Conservation (phyloP, 2,329 filamentous ascomycete genomes). For the Shiraia bambusicola region DNA sequence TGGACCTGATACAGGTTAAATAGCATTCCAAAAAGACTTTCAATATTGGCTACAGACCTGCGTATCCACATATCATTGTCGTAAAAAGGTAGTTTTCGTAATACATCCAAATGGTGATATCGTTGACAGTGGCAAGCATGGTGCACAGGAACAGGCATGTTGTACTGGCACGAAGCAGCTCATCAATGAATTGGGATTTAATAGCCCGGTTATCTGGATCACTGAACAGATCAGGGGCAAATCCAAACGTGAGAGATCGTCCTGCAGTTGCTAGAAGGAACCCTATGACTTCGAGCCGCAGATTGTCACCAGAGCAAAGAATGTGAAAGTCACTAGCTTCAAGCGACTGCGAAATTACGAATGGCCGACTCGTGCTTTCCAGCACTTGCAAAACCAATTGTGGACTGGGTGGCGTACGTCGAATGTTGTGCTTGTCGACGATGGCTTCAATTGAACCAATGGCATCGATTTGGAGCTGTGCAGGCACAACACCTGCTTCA, state of each 20-base stretch:
- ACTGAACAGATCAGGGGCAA: constrained; percentile 21
- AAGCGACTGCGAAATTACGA: constrained; percentile 25
- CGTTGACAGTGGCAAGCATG: constrained; percentile 43
- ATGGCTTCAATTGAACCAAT: constrained; percentile 33
- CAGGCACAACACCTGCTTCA: constrained; percentile 40
- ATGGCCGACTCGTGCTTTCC: constrained; percentile 30
- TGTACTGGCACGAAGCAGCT: constrained; percentile 40
- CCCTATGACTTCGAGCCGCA: constrained; percentile 45
- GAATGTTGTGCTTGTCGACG: constrained; percentile 35
- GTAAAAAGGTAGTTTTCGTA: constrained; percentile 43
- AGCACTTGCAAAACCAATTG: constrained; percentile 29
- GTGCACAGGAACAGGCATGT: constrained; percentile 42
- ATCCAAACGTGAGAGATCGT: constrained; percentile 30
- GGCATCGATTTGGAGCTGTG: constrained; percentile 38
- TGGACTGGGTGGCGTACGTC: constrained; percentile 22
- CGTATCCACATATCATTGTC: constrained; percentile 40
- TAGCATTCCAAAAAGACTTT: background rate
- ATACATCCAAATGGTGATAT: constrained; percentile 40
- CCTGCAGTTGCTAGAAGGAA: constrained; percentile 44
- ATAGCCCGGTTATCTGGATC: constrained; percentile 17
- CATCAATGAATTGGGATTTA: constrained; percentile 29
- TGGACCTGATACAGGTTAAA: constrained; percentile 17
- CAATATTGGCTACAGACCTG: constrained; percentile 29
- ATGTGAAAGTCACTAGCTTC: constrained; percentile 41
- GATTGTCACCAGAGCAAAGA: constrained; percentile 41